Conservation (phyloP, 768 basidiomycete species). For the Pholiota molesta region DNA sequence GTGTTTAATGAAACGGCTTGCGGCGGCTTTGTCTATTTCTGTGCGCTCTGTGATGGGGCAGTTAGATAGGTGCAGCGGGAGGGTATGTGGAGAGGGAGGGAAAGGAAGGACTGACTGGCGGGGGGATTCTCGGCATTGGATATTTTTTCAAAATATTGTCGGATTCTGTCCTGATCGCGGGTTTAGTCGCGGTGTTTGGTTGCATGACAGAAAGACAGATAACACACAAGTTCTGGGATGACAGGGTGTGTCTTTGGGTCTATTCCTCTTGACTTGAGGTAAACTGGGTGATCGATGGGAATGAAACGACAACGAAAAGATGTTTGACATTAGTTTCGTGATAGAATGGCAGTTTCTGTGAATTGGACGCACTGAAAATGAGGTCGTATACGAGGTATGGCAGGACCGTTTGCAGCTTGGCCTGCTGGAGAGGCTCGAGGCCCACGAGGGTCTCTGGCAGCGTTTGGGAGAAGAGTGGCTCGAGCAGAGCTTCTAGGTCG, state of each 20-base stretch:
- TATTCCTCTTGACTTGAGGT: conserved; percentile 77
- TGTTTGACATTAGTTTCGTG: not conserved
- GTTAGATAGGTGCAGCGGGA: conserved; percentile 4
- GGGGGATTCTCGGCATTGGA: conserved; percentile 71
- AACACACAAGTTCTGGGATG: conserved; percentile 63
- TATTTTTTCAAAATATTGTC: conserved; percentile 84
- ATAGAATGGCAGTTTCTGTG: not conserved
- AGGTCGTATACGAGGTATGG: conserved; percentile 88
- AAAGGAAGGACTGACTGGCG: conserved; percentile 43
- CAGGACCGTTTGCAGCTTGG: conserved; percentile 76
- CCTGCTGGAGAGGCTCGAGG: conserved; percentile 76
- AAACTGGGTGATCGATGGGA: conserved; percentile 51
- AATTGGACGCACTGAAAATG: conserved; percentile 68
- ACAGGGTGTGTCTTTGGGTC: conserved; percentile 82
- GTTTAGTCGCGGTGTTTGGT: not conserved
- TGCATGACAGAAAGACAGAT: not conserved
- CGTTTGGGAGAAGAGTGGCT: conserved; percentile 67
- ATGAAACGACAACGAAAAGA: not conserved
- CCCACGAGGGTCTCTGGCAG: conserved; percentile 66
- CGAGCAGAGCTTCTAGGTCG: conserved; percentile 67
- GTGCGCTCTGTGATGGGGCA: conserved; percentile 34
- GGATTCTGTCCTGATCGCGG: conserved; percentile 63
- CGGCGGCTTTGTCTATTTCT: conserved; percentile 78
- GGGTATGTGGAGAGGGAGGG: conserved; percentile 2
- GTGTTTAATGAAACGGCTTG: conserved; percentile 81